A percentile compares a stretch with the other conserved stretches of the same genome.
Evolutionary conservation across 768 basidiomycete genomes (phyloP).

Genomic region (Pholiota conissans): DNA sequence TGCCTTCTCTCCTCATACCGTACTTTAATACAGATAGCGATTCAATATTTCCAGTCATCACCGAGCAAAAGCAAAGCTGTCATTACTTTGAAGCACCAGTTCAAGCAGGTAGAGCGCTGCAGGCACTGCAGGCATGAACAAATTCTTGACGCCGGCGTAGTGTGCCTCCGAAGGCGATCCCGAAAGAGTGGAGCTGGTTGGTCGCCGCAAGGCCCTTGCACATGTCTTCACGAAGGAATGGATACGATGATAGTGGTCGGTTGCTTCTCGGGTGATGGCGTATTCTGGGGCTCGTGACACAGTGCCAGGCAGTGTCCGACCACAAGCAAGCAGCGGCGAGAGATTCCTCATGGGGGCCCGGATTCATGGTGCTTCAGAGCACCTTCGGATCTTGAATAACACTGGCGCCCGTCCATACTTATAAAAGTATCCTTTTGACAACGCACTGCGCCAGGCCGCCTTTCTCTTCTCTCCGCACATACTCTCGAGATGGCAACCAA

Average conservation of each 20-base stretch:
- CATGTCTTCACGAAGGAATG: not conserved
- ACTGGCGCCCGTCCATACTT: conserved; percentile 8
- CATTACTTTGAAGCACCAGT: too few species aligned
- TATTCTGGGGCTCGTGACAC: not conserved
- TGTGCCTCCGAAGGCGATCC: too few species aligned
- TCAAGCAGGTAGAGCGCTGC: too few species aligned
- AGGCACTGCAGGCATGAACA: too few species aligned
- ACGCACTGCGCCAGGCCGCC: not conserved
- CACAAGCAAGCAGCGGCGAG: too few species aligned
- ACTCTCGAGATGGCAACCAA: conserved; percentile 27
- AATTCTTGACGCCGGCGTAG: too few species aligned
- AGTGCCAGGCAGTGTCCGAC: too few species aligned
- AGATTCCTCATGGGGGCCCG: too few species aligned
- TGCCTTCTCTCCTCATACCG: not conserved
- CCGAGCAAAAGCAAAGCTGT: too few species aligned
- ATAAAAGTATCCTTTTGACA: not conserved
- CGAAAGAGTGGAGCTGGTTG: not conserved
- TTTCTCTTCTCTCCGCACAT: conserved; percentile 7
- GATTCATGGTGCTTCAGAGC: not conserved
- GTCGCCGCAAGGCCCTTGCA: not conserved
- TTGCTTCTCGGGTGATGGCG: not conserved
- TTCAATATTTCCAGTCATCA: too few species aligned
- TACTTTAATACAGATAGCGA: too few species aligned
- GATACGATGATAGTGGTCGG: not conserved
- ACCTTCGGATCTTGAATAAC: conserved; percentile 21